Percentiles rank a stretch among this genome's conserved stretches.
These are phyloP conservation scores for Kodamaea nitidulidarum DNA, from an alignment of 805 yeast species.

Conservation along the genomic window DNA sequence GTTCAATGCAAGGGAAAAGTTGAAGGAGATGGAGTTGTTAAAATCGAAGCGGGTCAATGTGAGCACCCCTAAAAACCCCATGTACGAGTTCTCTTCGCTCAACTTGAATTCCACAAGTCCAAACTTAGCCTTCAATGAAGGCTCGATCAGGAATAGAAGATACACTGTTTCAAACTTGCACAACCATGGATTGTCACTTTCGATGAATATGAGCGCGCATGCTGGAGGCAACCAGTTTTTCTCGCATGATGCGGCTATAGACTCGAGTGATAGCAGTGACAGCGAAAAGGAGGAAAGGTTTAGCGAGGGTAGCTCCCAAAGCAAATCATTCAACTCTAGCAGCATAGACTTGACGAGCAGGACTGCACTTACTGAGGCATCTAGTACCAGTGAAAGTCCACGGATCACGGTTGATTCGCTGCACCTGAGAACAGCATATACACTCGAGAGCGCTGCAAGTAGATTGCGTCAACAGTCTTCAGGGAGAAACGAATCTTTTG, in stretches of 20 bases:
- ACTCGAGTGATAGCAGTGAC: conserved; percentile 22
- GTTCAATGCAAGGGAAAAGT: conserved; percentile 49
- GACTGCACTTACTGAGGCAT: too few species aligned
- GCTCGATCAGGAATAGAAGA: conserved; percentile 32
- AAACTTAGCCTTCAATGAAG: conserved; percentile 12
- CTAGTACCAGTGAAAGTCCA: neutral
- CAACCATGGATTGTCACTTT: conserved; percentile 61
- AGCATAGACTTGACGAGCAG: neutral
- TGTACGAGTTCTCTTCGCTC: conserved; percentile 25
- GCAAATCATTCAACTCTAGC: conserved; percentile 1
- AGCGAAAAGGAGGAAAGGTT: conserved; percentile 17
- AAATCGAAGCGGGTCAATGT: conserved; percentile 13
- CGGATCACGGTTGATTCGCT: neutral
- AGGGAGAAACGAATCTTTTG: conserved; percentile 9
- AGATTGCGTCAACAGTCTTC: conserved; percentile 3
- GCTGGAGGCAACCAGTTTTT: conserved; percentile 25
- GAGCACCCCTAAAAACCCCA: conserved; percentile 5
- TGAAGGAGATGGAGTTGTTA: conserved; percentile 32
- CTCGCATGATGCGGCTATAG: conserved; percentile 20
- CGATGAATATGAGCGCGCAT: conserved; percentile 69
- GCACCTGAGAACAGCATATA: conserved; percentile 1
- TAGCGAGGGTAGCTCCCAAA: conserved; percentile 3
- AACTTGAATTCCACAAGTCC: conserved; percentile 20
- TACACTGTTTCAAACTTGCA: conserved; percentile 63
- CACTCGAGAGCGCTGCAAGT: conserved; percentile 4